Base-by-base conservation (phyloP, 2,329 filamentous ascomycete genomes). In the Scedosporium dehoogii region DNA sequence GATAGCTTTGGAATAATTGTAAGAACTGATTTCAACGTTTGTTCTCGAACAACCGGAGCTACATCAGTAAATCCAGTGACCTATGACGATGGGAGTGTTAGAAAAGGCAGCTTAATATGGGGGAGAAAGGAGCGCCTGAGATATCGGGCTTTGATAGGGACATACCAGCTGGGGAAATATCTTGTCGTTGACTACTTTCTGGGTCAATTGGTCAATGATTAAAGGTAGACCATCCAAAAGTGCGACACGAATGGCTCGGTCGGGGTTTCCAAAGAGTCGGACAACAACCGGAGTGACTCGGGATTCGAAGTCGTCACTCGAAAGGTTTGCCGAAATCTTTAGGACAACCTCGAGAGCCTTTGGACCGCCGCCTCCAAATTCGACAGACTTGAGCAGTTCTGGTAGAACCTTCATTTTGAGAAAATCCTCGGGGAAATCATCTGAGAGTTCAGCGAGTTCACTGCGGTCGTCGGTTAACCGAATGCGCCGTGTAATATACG, bases 361-460 rank as follows among this genome's bases (percentile, higher is more conserved):
- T 0, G 93, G 90, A 0, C 94, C 94, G 29, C 94, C 94, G 10
- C 93, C 94, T 6, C 94, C 94, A 73, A 97, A 99, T 70, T 99
- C 94, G n/a, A 97, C 92, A 0, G 92, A 96, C 72, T 97, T 99
- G n/a, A 99, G 81, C 33, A 99, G 79, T 71, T 99, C 94, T 0
- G 94, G 94, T 7, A 99, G 80, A 3, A 99, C 86, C 71, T 97
- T 99, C 82, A 96, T 90, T 72, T 96, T 96, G 80, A 97, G 96
- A 73, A 96, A 99, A 64, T 97, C 94, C 71, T 97, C 93, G 0
- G 94, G 94, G 65, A 97, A 97, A 73, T 99, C 92, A 67, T 97
- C 91, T 0, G 91, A 89, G 4, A 97, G 81, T 64, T 89, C 82
- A 67, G 96, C 91, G 5, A 99, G 83, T 69, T 96, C 91, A 62